A percentile compares a stretch with the other conserved stretches of the same genome.
Conservation (phyloP, 2,329 filamentous ascomycete genomes). For the Metarhizium sp. region DNA sequence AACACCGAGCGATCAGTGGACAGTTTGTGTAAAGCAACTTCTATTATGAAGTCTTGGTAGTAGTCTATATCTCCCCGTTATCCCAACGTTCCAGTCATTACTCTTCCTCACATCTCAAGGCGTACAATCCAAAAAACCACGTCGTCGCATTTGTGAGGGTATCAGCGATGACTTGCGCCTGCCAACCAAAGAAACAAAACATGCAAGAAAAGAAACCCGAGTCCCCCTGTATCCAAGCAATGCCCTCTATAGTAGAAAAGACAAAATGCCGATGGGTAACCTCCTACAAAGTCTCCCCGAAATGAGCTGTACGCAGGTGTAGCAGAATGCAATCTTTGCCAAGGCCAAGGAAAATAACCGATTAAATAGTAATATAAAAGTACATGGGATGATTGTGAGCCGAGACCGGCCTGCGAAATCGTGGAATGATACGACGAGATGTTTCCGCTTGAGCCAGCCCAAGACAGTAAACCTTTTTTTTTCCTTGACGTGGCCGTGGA, state of each 20-base stretch:
- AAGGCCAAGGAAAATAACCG: neutral
- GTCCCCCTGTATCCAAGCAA: neutral
- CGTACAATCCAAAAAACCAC: neutral
- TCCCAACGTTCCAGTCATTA: conserved; percentile 5
- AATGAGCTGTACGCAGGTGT: neutral
- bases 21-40: conserved; percentile 3
- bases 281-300: neutral
- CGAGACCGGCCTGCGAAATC: neutral
- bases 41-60: conserved; percentile 2
- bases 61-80: conserved; percentile 1
- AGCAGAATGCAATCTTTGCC: neutral
- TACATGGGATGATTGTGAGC: neutral
- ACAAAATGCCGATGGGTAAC: neutral
- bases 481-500: conserved; percentile 4
- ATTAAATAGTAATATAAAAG: neutral
- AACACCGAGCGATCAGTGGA: conserved; percentile 9
- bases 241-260: neutral
- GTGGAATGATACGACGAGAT: neutral
- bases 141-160: neutral
- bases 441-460: conserved; percentile 14
- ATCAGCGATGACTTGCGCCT: neutral
- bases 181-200: neutral
- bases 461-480: conserved; percentile 7
- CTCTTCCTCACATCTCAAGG: neutral
- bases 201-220: neutral